Base-by-base conservation (phyloP, 2,329 filamentous ascomycete genomes). In the Sporothrix pallida region DNA sequence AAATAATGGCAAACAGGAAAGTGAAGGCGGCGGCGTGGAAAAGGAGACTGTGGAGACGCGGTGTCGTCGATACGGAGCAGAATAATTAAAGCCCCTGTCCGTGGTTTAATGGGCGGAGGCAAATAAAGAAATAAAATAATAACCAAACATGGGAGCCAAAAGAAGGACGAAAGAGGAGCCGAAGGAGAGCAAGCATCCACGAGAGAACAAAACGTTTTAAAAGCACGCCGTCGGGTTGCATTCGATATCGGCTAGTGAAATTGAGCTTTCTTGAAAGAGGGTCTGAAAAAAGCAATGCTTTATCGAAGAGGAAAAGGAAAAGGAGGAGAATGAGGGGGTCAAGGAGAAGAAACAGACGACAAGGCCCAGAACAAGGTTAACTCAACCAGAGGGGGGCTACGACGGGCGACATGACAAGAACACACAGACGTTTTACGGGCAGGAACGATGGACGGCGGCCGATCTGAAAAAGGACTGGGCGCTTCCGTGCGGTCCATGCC, bases 21-120 rank as follows among this genome's bases (percentile, higher is more conserved):
- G 52, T 20, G n/a, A 56, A 48, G 26, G 48, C 67, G 67, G 44
- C 17, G n/a, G 58, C 10, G 17, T 46, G 44, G 23, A 63, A 72
- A 52, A 54, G 58, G 58, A 26, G 48, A 67, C 7, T 54, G 71
- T 72, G 58, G 60, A 26, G 54, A 60, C 54, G 58, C 2, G 31
- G 31, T 54, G 46, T 54, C 12, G 56, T 65, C 46, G 26, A 68
- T 68, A 50, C 44, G 70, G 37, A 63, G 42, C 13, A 12, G 60
- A 60, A 54, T 65, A 72, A 65, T 72, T 50, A 71, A 71, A 62
- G 42, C 69, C 69, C 68, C 54, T 71, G 69, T 71, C 23, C 23
- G 20, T 50, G 54, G 52, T 56, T 70, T 56, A 58, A 70, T 58
- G 68, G 69, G 15, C 56, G 8, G 54, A 69, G 48, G 48, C 31